phyloP scores from a whole-genome alignment of 345 rosid genomes.

The Garcia nutans region DNA sequence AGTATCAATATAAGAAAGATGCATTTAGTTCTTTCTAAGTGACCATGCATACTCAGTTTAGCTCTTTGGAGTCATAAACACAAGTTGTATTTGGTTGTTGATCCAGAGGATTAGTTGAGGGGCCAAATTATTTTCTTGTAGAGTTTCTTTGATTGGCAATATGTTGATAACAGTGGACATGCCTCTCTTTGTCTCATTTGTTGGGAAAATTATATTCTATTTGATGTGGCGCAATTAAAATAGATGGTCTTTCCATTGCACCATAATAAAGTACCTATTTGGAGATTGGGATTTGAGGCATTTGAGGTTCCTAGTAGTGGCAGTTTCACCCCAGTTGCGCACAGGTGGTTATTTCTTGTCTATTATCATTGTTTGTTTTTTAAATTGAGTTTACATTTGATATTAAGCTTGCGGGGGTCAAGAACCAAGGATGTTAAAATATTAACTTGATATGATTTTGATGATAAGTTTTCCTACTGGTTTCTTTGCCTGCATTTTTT shows the following conservation, averaged over 20 bases:
- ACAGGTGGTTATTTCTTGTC: constrained; percentile 1
- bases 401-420: background rate
- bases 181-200: too few species aligned
- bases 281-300: background rate
- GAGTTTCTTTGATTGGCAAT: background rate
- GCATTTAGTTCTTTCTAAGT: background rate
- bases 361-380: background rate
- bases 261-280: background rate
- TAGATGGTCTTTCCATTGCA: background rate
- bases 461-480: constrained; percentile 6
- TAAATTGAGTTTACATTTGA: background rate
- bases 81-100: background rate
- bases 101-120: background rate
- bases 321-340: background rate
- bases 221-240: background rate
- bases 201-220: background rate
- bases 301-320: background rate
- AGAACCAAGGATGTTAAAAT: background rate
- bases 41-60: background rate
- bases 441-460: background rate
- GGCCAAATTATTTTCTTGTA: background rate
- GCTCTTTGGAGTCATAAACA: background rate
- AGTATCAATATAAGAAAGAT: background rate
- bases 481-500: too few species aligned
- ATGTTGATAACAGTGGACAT: background rate